Base-by-base conservation (phyloP, 495 filamentous ascomycete genomes). In the Halenospora varia region DNA sequence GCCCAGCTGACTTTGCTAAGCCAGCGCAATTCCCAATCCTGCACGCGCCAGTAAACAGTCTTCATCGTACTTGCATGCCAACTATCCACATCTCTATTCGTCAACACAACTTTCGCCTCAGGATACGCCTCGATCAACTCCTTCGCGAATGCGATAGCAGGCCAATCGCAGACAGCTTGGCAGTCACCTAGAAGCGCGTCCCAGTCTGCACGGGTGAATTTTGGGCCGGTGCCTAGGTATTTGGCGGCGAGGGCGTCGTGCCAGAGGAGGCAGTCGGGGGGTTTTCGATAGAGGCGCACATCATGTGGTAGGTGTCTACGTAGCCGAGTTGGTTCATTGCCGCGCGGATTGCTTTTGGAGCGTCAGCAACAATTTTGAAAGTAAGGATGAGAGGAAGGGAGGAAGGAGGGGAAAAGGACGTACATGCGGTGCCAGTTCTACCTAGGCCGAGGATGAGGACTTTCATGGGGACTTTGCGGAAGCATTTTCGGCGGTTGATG, bases 111-210 rank as follows among this genome's bases (percentile, higher is more conserved):
- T 67, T 88, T 88, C 29, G 84, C 84, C 45, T 88, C 84, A 13
- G 85, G 84, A 61, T 88, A 88, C 13, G 84, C 82, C 48, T 82
- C 82, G 26, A 88, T 85, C 29, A 88, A 71, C 66, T 88, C 85
- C 62, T 81, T 77, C 47, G 80, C 82, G 60, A 88, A 88, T 25
- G 81, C 80, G 50, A 79, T 82, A 42, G 82, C 82, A 10, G 85
- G 84, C 77, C 80, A 82, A 73, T 88, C 85, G 66, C 78, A 84
- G 22, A 87, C 80, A 44, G 83, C 83, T 35, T 35, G 29, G 64
- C 81, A 84, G 64, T 84, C 76, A 51, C 85, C 85, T 41, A 88
- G 71, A 11, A 88, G 75, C 71, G 82, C 77, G 66, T 88, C 85
- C 81, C 81, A 87, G 67, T 88, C 81, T 66, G 81, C 78, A 23